Percentiles rank a stretch among this genome's conserved stretches.
Evolutionary conservation across 768 basidiomycete genomes (phyloP).

Genomic region (Phanerochaete sordida): DNA sequence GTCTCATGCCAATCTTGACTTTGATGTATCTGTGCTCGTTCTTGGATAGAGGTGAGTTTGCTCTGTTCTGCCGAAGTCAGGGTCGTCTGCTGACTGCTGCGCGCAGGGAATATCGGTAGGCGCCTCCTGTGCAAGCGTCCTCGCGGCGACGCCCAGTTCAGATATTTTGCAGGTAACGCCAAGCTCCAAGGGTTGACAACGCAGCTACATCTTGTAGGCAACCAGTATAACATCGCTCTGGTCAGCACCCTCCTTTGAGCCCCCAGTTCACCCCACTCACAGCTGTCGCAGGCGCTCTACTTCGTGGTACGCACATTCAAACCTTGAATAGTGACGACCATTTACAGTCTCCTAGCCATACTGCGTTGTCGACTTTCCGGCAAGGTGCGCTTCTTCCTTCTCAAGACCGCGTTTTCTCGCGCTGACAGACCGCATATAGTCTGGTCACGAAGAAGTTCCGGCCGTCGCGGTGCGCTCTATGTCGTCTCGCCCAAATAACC

Average conservation of each 20-base stretch:
- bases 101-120: not conserved
- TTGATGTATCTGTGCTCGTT: conserved; percentile 30
- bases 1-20: conserved; percentile 27
- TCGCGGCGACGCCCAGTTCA: too few relatives aligned
- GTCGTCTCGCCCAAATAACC: not conserved
- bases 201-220: conserved; percentile 25
- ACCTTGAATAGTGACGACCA: too few relatives aligned
- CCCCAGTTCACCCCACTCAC: too few relatives aligned
- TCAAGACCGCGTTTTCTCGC: not conserved
- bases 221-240: conserved; percentile 18
- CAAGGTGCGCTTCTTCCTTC: conserved; percentile 44
- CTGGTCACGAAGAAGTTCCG: conserved; percentile 57
- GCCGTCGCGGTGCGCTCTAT: conserved; percentile 39
- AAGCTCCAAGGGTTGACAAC: conserved; percentile 27
- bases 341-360: conserved; percentile 36
- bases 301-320: conserved; percentile 48
- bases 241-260: too few relatives aligned
- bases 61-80: too few relatives aligned
- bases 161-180: conserved; percentile 20
- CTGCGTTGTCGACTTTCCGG: conserved; percentile 63
- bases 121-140: too few relatives aligned
- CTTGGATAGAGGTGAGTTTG: conserved; percentile 24
- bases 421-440: conserved; percentile 11
- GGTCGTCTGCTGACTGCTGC: not conserved
- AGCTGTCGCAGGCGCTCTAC: conserved; percentile 57